A percentile compares a stretch with the other conserved stretches of the same genome.
Evolutionary conservation across 1,284 basidiomycete genomes (phyloP).

Genomic region (Phylloporus sp.): DNA sequence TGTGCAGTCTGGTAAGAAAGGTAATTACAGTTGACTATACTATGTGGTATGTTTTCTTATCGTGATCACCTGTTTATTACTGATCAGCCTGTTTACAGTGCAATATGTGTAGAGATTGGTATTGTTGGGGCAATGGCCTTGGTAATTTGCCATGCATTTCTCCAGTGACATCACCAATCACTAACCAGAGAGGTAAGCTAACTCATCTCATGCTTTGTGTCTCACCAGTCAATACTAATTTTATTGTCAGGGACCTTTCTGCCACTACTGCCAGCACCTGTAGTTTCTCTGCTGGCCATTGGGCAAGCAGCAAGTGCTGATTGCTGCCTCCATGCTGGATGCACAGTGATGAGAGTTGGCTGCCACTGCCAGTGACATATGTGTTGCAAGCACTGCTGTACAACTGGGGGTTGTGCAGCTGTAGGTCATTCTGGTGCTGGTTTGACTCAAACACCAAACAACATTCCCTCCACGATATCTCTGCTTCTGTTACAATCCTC

Average conservation of each 20-base stretch:
- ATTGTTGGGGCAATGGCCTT: not conserved
- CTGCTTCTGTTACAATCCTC: no score
- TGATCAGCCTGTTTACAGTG: not conserved
- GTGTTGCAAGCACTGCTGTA: not conserved
- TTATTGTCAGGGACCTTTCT: not conserved
- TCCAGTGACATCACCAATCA: not conserved
- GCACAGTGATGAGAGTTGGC: not conserved
- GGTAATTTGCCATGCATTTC: not conserved
- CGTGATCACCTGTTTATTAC: not conserved
- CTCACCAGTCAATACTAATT: not conserved
- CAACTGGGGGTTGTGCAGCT: not conserved
- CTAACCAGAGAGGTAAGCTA: not conserved
- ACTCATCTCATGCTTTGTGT: no score
- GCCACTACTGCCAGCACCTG: not conserved
- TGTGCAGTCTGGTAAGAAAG: no score
- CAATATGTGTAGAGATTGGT: not conserved
- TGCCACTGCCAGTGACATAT: not conserved
- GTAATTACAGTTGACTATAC: not conserved
- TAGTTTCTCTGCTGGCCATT: not conserved
- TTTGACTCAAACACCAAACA: no score
- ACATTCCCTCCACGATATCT: no score
- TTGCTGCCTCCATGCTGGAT: not conserved
- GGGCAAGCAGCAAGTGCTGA: not conserved
- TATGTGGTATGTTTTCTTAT: not conserved
- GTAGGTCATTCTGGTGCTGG: no score